A percentile compares a stretch with the other conserved stretches of the same genome.
Evolutionary conservation across 1,139 yeast species (phyloP).

Genomic region (Magnusiomyces suaveolens): DNA sequence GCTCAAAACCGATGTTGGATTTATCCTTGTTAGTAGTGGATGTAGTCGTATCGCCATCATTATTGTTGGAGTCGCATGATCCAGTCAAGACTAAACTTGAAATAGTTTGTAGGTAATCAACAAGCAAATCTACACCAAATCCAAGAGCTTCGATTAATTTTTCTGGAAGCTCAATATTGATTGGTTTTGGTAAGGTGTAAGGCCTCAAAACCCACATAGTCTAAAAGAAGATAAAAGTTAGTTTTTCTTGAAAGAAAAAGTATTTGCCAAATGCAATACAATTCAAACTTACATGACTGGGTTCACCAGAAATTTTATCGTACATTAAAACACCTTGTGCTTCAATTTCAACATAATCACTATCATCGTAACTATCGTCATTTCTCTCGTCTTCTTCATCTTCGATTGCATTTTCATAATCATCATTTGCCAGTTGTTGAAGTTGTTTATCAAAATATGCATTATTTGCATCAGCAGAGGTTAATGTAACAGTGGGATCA

Average conservation of each 20-base stretch:
- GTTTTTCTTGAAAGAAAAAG: background rate
- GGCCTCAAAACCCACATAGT: conserved; percentile 93
- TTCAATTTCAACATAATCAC: conserved; percentile 50
- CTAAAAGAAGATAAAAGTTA: conserved; percentile 15
- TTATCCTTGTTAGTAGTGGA: background rate
- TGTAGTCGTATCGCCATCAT: conserved; percentile 39
- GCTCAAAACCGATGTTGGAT: background rate
- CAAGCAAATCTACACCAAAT: conserved; percentile 80
- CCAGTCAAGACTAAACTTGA: conserved; percentile 42
- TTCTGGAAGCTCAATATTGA: conserved; percentile 57
- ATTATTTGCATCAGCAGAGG: background rate
- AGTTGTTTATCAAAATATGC: background rate
- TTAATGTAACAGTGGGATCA: background rate
- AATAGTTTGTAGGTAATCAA: conserved; percentile 56
- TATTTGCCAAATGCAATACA: too few species aligned
- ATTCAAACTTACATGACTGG: conserved; percentile 45
- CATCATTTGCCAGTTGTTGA: background rate
- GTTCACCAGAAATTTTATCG: conserved; percentile 47
- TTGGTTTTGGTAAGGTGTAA: conserved; percentile 48
- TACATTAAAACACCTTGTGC: conserved; percentile 95
- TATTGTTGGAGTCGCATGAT: conserved; percentile 16
- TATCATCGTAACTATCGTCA: conserved; percentile 1
- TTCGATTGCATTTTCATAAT: background rate
- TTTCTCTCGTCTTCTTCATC: background rate
- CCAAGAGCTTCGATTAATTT: conserved; percentile 66